Percentiles rank a stretch among this genome's conserved stretches.
phyloP scores from a whole-genome alignment of 2,329 filamentous ascomycete species.

The Cladosporium sp. region DNA sequence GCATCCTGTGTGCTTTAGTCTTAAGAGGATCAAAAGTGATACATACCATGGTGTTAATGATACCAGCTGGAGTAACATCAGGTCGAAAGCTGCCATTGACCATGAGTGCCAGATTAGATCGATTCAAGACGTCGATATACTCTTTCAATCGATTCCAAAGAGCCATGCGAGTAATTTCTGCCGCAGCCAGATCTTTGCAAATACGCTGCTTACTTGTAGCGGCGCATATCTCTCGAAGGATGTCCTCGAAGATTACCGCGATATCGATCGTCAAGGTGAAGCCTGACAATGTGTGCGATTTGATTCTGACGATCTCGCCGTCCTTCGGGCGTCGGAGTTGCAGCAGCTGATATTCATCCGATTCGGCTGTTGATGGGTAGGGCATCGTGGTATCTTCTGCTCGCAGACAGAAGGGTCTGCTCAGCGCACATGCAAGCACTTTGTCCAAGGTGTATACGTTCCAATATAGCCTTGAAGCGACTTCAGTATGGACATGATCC shows the following conservation, averaged over 20 bases:
- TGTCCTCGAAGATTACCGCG: constrained; percentile 1
- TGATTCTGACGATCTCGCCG: constrained; percentile 1
- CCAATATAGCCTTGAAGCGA: constrained; percentile 6
- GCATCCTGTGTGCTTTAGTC: too few species aligned
- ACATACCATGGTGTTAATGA: constrained; percentile 6
- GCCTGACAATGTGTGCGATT: constrained; percentile 5
- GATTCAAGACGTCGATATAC: neutral
- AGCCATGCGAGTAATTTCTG: neutral
- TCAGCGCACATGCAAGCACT: constrained; percentile 2
- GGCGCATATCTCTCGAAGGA: constrained; percentile 1
- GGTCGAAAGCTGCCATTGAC: neutral
- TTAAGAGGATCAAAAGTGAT: too few species aligned
- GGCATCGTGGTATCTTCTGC: constrained; percentile 2
- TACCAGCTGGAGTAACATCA: constrained; percentile 3
- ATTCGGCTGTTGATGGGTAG: constrained; percentile 6
- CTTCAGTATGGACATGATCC: constrained; percentile 1
- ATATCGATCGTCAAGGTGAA: constrained; percentile 6
- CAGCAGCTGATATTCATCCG: constrained; percentile 6
- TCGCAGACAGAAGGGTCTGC: neutral
- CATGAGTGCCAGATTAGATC: neutral
- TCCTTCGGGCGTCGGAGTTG: neutral
- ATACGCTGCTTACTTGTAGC: constrained; percentile 11
- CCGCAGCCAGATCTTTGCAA: constrained; percentile 3
- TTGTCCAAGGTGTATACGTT: constrained; percentile 8
- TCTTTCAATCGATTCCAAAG: constrained; percentile 1